Evolutionary conservation across 129 eudicot species (phyloP).

Genomic region (Scalesia atractyloides): DNA sequence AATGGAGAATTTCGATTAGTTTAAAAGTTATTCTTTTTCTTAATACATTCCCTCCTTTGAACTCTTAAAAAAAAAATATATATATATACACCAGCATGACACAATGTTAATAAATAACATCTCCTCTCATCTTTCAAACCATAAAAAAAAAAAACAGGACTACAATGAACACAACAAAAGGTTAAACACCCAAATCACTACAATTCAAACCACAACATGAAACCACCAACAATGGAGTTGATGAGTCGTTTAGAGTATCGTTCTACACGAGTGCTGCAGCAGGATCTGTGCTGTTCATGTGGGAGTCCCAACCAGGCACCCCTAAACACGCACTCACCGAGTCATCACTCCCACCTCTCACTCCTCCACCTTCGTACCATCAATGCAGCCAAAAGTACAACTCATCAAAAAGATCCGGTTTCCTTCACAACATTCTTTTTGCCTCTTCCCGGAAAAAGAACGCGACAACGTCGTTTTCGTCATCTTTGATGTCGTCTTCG

Average conservation of each 20-base stretch:
- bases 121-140: neutral
- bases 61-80: no score
- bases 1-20: no score
- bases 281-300: slow-evolving; percentile 70
- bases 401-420: slow-evolving; percentile 30
- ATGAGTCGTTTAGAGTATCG: slow-evolving; percentile 54
- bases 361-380: slow-evolving; percentile 75
- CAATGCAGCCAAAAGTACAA: slow-evolving; percentile 1
- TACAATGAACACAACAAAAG: slow-evolving; percentile 25
- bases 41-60: no score
- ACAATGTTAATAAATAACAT: neutral
- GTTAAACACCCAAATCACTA: slow-evolving; percentile 27
- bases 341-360: slow-evolving; percentile 60
- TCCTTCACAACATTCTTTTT: slow-evolving; percentile 33
- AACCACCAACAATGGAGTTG: slow-evolving; percentile 34
- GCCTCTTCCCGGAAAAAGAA: slow-evolving; percentile 29
- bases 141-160: neutral
- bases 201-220: slow-evolving; percentile 8
- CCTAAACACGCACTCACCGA: slow-evolving; percentile 57
- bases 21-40: no score
- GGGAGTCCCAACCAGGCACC: slow-evolving; percentile 90
- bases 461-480: slow-evolving; percentile 20
- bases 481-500: slow-evolving; percentile 36
- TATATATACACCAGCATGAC: slow-evolving; percentile 3
- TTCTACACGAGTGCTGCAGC: slow-evolving; percentile 63